Evolutionary conservation across 2,329 filamentous ascomycete species (phyloP).

Genomic region (Berkeleyomyces basicola): DNA sequence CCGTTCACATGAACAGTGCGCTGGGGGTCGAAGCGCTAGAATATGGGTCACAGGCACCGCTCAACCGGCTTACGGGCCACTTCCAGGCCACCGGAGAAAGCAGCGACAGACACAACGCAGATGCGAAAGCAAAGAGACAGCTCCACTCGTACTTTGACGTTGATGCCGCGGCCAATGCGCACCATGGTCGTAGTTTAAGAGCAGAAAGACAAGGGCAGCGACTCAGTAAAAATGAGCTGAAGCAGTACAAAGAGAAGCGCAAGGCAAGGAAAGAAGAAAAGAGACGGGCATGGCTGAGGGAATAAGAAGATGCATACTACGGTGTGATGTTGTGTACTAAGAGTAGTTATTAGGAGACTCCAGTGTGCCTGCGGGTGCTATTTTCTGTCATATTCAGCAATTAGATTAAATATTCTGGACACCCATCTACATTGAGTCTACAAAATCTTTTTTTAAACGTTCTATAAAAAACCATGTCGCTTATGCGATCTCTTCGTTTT

Average conservation of each 20-base stretch:
- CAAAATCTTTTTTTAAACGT: neutral
- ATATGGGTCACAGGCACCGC: conserved; percentile 43
- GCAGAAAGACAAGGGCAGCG: conserved; percentile 79
- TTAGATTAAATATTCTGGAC: neutral
- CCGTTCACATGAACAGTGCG: conserved; percentile 19
- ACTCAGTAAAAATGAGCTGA: conserved; percentile 69
- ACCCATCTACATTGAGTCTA: neutral
- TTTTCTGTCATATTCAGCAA: neutral
- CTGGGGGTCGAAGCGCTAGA: conserved; percentile 18
- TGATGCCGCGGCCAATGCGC: conserved; percentile 77
- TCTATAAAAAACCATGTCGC: neutral
- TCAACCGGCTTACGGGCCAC: conserved; percentile 79
- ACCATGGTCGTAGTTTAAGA: conserved; percentile 80
- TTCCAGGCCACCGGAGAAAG: conserved; percentile 55
- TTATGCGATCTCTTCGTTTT: neutral
- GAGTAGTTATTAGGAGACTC: neutral
- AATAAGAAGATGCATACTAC: conserved; percentile 34
- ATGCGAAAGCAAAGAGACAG: conserved; percentile 73
- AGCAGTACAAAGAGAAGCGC: conserved; percentile 81
- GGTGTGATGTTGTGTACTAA: neutral
- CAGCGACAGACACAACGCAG: conserved; percentile 66
- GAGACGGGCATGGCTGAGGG: conserved; percentile 73
- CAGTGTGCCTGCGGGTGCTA: neutral
- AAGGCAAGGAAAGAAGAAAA: conserved; percentile 88
- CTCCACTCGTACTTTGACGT: conserved; percentile 95